Base-by-base conservation (phyloP, 73 alveolate species). In the Uronychia setigera region DNA sequence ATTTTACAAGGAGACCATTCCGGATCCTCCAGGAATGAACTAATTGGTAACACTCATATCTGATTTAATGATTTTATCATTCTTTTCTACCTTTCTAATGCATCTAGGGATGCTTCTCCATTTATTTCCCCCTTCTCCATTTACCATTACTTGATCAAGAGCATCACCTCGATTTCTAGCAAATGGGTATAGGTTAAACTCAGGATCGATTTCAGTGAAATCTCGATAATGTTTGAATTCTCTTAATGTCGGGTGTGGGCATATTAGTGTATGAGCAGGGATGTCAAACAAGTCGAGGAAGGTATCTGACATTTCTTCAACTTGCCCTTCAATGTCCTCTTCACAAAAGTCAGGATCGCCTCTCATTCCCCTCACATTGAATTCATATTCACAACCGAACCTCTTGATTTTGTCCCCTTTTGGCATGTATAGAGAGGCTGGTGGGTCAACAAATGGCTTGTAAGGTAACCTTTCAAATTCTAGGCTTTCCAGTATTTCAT, bases 331-430 rank as follows among this genome's bases (percentile, higher is more conserved):
- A 46, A 80, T 80, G 35, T 26, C 29, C 11, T 57, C 26, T n/a
- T 46, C 79, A 5, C n/a, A 46, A 19, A 46, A 46, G 79, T 78
- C 92, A 1, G 92, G 92, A 77, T 84, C 92, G 5, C 95, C 95
- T 59, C 92, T 32, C 34, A 79, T 34, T 0, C 78, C 83, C 76
- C 85, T 77, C 0, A 89, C 26, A 0, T 46, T 30, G 34, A 84
- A 77, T 60, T 89, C 95, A 59, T 84, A 86, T 74, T 89, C 95
- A 46, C 95, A 89, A 26, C 95, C 95, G 1, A 85, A 90, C 58
- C 95, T 83, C 13, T 1, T 14, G 0, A 78, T 60, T 80, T 89
- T 89, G 1, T 77, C 89, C 14, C 29, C 86, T 5, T 67, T 35
- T 32, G 95, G 95, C 78, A 58, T 85, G 58, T 59, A 89, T 33